Base-by-base conservation (phyloP, 169 alveolate species). In the Plasmodium cynomolgi region DNA sequence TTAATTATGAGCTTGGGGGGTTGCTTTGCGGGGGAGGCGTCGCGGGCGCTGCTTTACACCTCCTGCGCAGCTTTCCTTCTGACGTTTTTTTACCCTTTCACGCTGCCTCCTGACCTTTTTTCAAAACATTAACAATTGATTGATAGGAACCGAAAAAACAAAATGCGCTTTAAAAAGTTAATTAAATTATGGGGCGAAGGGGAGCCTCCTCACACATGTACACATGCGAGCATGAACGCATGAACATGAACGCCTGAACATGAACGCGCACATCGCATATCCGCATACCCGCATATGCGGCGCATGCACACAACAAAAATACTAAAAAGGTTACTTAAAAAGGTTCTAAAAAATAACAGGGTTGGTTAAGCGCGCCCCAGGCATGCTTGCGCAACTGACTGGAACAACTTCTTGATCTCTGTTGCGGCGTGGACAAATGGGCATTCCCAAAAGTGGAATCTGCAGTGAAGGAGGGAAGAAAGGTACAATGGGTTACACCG, bases 361-460 rank as follows among this genome's bases (percentile, higher is more conserved):
- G 54, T 39, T 33, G 58, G 73, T 80, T 88, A 88, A 47, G 56
- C 81, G 26, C 74, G 88, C 44, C 94, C 97, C 62, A 95, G 86
- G 77, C 96, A 96, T 56, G 96, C 93, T 77, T 96, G 97, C 54
- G 96, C 95, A 56, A 95, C 97, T 31, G 96, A 95, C 74, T 95
- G 97, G 54, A 95, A 96, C 50, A 95, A 83, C 73, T 95, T 96
- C 83, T 96, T 96, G 23, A 96, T 96, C 75, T 96, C 98, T 23
- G 97, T 94, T 73, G 98, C 84, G 3, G 91, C 85, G 44, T 83
- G 91, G 26, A 91, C 86, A 91, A 96, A 97, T 81, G 97, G 96
- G 62, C 96, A 96, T 79, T 95, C 96, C 95, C 96, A 93, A 68
- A 97, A 95, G 56, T 97, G 44, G 41, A 91, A 91, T 72, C 94